Evolutionary conservation across 2,329 filamentous ascomycete genomes (phyloP).

Genomic region (Esteya vermicola): DNA sequence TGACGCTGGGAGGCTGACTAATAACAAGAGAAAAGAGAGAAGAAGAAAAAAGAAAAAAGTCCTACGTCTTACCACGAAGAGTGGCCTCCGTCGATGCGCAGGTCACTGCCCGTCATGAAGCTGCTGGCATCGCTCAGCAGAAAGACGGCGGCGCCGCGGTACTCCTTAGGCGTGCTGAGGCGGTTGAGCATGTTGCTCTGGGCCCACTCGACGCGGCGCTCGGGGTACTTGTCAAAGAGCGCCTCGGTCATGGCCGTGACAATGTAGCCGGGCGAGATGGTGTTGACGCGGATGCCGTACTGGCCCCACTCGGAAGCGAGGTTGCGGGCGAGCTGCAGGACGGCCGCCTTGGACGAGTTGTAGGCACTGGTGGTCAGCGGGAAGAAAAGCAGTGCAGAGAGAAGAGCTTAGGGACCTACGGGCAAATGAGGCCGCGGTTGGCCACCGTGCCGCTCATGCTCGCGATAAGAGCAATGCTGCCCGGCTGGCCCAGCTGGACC

Average conservation of each 20-base stretch:
- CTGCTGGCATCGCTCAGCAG: slow-evolving; percentile 52
- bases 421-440: slow-evolving; percentile 43
- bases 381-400: slow-evolving; percentile 15
- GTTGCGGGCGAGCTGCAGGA: slow-evolving; percentile 56
- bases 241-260: slow-evolving; percentile 71
- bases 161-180: slow-evolving; percentile 53
- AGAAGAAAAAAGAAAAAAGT: too few species aligned
- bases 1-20: too few species aligned
- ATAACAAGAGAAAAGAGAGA: too few species aligned
- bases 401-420: slow-evolving; percentile 28
- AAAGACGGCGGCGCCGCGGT: slow-evolving; percentile 56
- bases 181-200: slow-evolving; percentile 73
- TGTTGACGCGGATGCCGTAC: slow-evolving; percentile 66
- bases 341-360: slow-evolving; percentile 63
- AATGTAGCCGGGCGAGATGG: slow-evolving; percentile 68
- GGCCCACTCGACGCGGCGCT: slow-evolving; percentile 54
- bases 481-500: slow-evolving; percentile 37
- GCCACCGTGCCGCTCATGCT: slow-evolving; percentile 56
- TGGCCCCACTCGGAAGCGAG: slow-evolving; percentile 60
- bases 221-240: slow-evolving; percentile 63
- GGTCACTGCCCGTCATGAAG: slow-evolving; percentile 56
- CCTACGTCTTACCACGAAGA: slow-evolving; percentile 33
- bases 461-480: slow-evolving; percentile 54
- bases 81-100: slow-evolving; percentile 61
- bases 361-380: slow-evolving; percentile 35